These are phyloP conservation scores for Colletotrichum abscissum DNA, from an alignment of 2,329 filamentous ascomycete genomes.

Conservation along the genomic window DNA sequence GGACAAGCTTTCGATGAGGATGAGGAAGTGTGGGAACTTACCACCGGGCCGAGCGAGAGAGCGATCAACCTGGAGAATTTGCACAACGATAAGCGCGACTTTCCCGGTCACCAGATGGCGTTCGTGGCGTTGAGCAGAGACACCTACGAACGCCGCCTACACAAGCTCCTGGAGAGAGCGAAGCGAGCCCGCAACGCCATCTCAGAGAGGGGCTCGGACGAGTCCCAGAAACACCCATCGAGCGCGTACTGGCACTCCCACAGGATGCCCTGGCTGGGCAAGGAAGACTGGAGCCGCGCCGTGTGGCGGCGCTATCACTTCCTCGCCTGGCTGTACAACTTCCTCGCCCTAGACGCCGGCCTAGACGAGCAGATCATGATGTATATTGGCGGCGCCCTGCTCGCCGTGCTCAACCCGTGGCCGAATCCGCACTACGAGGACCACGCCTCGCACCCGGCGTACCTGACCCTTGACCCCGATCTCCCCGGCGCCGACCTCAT, in stretches of 20 bases:
- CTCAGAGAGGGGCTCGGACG: not conserved
- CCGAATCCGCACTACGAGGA: not conserved
- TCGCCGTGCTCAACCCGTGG: constrained; percentile 31
- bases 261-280: not conserved
- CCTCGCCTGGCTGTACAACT: constrained; percentile 13
- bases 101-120: constrained; percentile 4
- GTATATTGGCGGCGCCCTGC: constrained; percentile 10
- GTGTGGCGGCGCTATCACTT: constrained; percentile 11
- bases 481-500: constrained; percentile 8
- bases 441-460: constrained; percentile 11
- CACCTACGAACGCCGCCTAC: not conserved
- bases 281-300: not conserved
- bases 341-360: constrained; percentile 22
- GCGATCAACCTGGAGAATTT: not conserved
- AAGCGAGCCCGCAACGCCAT: not conserved
- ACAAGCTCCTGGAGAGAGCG: not conserved
- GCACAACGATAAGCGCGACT: not conserved
- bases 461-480: not conserved
- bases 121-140: not conserved
- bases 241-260: not conserved
- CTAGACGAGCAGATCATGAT: constrained; percentile 27
- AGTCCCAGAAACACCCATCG: not conserved
- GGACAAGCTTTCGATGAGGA: not conserved
- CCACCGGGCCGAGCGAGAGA: not conserved
- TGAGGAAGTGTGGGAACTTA: not conserved